Base-by-base conservation (phyloP, 1,139 yeast genomes). In the Nakaseomyces sp. region DNA sequence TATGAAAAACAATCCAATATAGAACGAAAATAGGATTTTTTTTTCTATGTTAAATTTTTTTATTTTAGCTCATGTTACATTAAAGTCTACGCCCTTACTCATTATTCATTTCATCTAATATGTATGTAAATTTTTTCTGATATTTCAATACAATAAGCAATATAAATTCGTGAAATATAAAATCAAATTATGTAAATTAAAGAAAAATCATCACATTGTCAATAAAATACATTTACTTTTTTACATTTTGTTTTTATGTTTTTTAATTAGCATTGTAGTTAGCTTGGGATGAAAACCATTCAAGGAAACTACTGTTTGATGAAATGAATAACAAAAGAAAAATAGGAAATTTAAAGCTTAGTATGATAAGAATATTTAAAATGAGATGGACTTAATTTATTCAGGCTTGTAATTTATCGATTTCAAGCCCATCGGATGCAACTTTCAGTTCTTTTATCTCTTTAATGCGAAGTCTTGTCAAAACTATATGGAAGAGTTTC, bases 161-260 rank as follows among this genome's bases (percentile, higher is more conserved):
- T 32, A 17, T 32, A 32, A 32, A 32, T 32, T 32, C 36, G 24
- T 32, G 36, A 32, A 32, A n/a, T n/a, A n/a, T n/a, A n/a, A n/a
- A n/a, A n/a, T n/a, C n/a, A n/a, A n/a, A n/a, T n/a, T n/a, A n/a
- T n/a, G n/a, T n/a, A n/a, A n/a, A n/a, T n/a, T n/a, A n/a, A n/a
- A n/a, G n/a, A n/a, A n/a, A n/a, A n/a, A n/a, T n/a, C n/a, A n/a
- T n/a, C n/a, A n/a, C n/a, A n/a, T n/a, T n/a, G n/a, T n/a, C n/a
- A n/a, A n/a, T n/a, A n/a, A n/a, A n/a, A n/a, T n/a, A n/a, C n/a
- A n/a, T n/a, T n/a, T n/a, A n/a, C n/a, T n/a, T n/a, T 22, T 22
- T 22, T 22, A 22, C 9, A 9, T 22, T 22, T 22, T 22, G 24
- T 22, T 22, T n/a, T n/a, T n/a, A n/a, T n/a, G n/a, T n/a, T n/a